phyloP scores from a whole-genome alignment of 331 rosid genomes.

The Saraca asoca region DNA sequence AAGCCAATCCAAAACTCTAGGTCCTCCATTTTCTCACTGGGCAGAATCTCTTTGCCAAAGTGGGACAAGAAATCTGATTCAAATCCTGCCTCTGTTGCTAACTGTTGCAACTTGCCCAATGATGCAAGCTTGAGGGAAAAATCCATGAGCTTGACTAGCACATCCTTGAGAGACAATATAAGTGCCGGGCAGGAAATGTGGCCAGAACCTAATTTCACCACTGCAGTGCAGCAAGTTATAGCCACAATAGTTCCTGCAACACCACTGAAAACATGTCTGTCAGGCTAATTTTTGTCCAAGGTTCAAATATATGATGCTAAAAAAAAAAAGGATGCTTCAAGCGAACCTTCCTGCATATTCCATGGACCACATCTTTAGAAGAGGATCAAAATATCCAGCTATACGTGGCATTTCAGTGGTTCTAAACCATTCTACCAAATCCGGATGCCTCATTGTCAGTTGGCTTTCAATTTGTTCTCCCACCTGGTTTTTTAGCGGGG shows the following conservation, averaged over 20 bases:
- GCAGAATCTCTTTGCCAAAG: conserved; percentile 60
- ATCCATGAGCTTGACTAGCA: conserved; percentile 60
- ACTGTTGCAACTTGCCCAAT: conserved; percentile 60
- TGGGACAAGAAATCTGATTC: conserved; percentile 56
- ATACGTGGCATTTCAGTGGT: conserved; percentile 50
- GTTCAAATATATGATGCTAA: conserved; percentile 20
- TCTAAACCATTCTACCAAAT: conserved; percentile 63
- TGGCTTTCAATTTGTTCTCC: conserved; percentile 50
- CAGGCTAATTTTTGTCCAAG: conserved; percentile 39
- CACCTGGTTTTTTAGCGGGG: conserved; percentile 44
- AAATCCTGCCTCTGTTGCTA: conserved; percentile 72
- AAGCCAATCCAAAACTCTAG: conserved; percentile 72
- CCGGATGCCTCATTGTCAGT: conserved; percentile 47
- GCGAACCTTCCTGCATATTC: conserved; percentile 83
- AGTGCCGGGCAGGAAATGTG: conserved; percentile 34
- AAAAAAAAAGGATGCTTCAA: conserved; percentile 35
- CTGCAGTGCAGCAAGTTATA: conserved; percentile 69
- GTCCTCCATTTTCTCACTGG: conserved; percentile 59
- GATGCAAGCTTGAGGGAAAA: conserved; percentile 52
- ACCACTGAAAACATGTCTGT: conserved; percentile 62
- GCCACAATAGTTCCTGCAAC: conserved; percentile 76
- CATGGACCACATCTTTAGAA: conserved; percentile 65
- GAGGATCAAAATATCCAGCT: conserved; percentile 58
- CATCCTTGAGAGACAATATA: conserved; percentile 39
- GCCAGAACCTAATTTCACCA: conserved; percentile 52